These are phyloP conservation scores for Halenospora varia DNA, from an alignment of 495 filamentous ascomycete genomes.

Conservation along the genomic window DNA sequence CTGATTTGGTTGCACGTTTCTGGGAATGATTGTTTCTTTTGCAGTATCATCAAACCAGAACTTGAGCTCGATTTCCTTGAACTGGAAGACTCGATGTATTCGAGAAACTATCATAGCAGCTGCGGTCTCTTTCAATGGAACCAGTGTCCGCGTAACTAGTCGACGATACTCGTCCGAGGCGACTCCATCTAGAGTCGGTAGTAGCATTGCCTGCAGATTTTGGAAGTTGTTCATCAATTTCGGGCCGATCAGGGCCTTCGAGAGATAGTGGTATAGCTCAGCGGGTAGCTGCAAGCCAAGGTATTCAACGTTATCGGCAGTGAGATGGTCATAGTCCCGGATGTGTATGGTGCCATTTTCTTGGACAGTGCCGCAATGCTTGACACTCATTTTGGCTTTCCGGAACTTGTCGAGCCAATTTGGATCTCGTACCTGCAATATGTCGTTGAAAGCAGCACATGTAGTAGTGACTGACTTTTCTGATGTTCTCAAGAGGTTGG, in stretches of 20 bases:
- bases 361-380: conserved; percentile 69
- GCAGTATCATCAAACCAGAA: conserved; percentile 78
- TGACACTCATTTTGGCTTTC: conserved; percentile 75
- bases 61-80: conserved; percentile 66
- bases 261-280: conserved; percentile 90
- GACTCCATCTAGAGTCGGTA: conserved; percentile 76
- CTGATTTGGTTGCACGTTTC: conserved; percentile 54
- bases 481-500: conserved; percentile 65
- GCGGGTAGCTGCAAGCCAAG: conserved; percentile 84
- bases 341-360: conserved; percentile 70
- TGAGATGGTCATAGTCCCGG: conserved; percentile 62
- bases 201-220: conserved; percentile 67
- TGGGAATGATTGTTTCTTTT: conserved; percentile 58
- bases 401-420: conserved; percentile 82
- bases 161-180: conserved; percentile 75
- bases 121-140: conserved; percentile 67
- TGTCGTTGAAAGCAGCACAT: conserved; percentile 67
- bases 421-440: conserved; percentile 61
- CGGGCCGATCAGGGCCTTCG: conserved; percentile 72
- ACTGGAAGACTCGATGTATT: conserved; percentile 75
- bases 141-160: conserved; percentile 68
- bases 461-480: conserved; percentile 58
- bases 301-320: conserved; percentile 81
- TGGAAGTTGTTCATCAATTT: conserved; percentile 78
- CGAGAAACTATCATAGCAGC: conserved; percentile 71